phyloP scores from a whole-genome alignment of 495 filamentous ascomycete species.

The Haplographium delicatum region DNA sequence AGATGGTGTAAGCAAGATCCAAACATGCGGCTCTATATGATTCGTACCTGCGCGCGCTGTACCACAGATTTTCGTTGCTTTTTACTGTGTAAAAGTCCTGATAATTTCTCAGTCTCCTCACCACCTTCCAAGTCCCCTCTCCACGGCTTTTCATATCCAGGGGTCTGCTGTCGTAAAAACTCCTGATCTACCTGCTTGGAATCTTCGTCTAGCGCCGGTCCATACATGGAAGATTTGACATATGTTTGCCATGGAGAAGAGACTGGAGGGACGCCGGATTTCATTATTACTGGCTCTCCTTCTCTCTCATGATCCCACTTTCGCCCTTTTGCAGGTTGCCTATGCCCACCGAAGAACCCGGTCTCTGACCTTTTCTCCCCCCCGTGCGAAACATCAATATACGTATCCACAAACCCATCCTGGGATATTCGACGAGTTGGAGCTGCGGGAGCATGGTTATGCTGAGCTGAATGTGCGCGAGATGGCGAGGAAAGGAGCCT shows the following conservation, averaged over 20 bases:
- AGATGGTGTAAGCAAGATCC: constrained; percentile 7
- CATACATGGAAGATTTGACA: constrained; percentile 45
- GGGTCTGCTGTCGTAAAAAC: constrained; percentile 42
- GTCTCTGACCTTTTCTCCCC: constrained; percentile 19
- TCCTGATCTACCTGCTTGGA: constrained; percentile 38
- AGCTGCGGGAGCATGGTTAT: constrained; percentile 49
- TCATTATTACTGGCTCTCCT: constrained; percentile 51
- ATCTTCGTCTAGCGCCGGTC: constrained; percentile 38
- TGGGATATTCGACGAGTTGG: constrained; percentile 42
- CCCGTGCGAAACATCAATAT: constrained; percentile 19
- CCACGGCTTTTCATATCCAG: constrained; percentile 39
- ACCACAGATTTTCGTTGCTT: constrained; percentile 44
- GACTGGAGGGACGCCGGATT: constrained; percentile 28
- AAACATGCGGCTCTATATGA: not conserved
- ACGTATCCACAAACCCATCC: constrained; percentile 46
- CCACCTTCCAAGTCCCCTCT: constrained; percentile 19
- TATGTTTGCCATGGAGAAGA: constrained; percentile 44
- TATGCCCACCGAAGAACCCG: constrained; percentile 27
- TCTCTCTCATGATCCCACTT: constrained; percentile 54
- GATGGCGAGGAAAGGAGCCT: constrained; percentile 38
- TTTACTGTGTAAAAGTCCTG: constrained; percentile 17
- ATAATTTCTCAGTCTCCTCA: constrained; percentile 18
- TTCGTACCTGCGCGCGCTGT: constrained; percentile 42
- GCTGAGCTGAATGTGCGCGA: constrained; percentile 51
- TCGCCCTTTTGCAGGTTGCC: constrained; percentile 38